Base-by-base conservation (phyloP, 1,139 yeast species). In the Blastobotrys apis region DNA sequence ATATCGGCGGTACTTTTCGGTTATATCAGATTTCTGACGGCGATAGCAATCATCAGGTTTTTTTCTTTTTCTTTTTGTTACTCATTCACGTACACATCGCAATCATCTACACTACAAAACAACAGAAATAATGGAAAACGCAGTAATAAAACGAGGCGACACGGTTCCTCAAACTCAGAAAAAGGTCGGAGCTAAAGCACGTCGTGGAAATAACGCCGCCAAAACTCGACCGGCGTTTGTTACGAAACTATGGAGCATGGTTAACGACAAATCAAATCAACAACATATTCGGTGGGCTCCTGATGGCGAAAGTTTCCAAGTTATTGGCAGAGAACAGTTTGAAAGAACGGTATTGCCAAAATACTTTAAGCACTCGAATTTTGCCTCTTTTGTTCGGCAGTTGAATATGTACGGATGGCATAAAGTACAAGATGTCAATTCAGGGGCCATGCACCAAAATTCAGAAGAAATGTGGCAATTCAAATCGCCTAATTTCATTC, bases 321-420 rank as follows among this genome's bases (percentile, higher is more conserved):
- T 92, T 5, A 75, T 77, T 44, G 86, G 87, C 56, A 74, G 95
- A 44, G 97, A 92, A 60, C 80, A 78, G 48, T 90, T 92, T 59
- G 94, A 90, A 74, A 85, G 82, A 56, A 69, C 73, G 42, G 81
- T 88, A 19, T 69, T 90, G 48, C 97, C 97, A 5, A 82, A 80
- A 57, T 88, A 85, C 63, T 90, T 87, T 71, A 90, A 88, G 63
- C 97, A 90, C 64, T 83, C 85, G 53, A 88, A 90, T 64, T 88
- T 90, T 66, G 88, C 97, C 19, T 80, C 90, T 53, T 88, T 90
- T 71, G 97, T 90, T 12, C 75, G 97, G 48, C 97, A 90, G 62
- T 72, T 90, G 59, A 90, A 90, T 65, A 88, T 90, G 94, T 90
- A 90, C 61, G 97, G 96, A 27, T 90, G 95, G 87, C 97, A 90